phyloP scores from a whole-genome alignment of 176 grass and related monocot species.

The Triticum aestivum region IWGSC_CS_RefSeq_v2.1 NC_057803.1:20121498-20121997 shows the following conservation, averaged over 20 bases:
- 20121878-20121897: not conserved
- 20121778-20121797: not conserved
- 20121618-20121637: not conserved
- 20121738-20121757: not conserved
- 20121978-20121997: not conserved
- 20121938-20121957: constrained; percentile 38
- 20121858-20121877: not conserved
- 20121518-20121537: constrained; percentile 25
- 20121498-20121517: not conserved
- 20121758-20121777: no score
- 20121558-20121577: constrained; percentile 29
- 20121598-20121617: constrained; percentile 45
- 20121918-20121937: constrained; percentile 33
- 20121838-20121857: not conserved
- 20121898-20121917: constrained; percentile 8
- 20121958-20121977: constrained; percentile 10
- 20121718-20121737: constrained; percentile 1
- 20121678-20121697: constrained; percentile 32
- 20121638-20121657: not conserved
- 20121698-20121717: not conserved
- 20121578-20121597: constrained; percentile 34
- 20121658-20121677: constrained; percentile 34
- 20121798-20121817: not conserved
- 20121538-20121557: constrained; percentile 43
- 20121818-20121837: not conserved